Evolutionary conservation across 768 basidiomycete species (phyloP).

Genomic region (Rhodotorula babjevae): DNA sequence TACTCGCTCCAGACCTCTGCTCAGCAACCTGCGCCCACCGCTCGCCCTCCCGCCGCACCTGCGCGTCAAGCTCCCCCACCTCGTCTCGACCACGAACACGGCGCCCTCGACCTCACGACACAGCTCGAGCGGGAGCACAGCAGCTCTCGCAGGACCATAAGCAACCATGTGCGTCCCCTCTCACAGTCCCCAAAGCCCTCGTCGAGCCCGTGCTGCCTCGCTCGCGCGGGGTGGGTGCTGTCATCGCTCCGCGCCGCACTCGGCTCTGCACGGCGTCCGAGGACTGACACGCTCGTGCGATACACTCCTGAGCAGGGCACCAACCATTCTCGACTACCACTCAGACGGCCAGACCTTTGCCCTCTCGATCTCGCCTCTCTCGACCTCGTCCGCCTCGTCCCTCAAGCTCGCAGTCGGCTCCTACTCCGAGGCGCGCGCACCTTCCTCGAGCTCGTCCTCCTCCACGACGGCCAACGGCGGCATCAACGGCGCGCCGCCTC

Average conservation of each 20-base stretch:
- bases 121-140: too few species aligned
- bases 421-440: conserved; percentile 66
- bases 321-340: conserved; percentile 36
- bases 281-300: not conserved
- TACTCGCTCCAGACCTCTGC: too few species aligned
- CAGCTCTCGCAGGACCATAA: too few species aligned
- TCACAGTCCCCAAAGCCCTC: too few species aligned
- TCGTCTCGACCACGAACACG: too few species aligned
- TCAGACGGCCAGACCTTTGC: conserved; percentile 35
- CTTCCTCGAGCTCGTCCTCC: conserved; percentile 28
- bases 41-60: too few species aligned
- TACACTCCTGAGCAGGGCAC: conserved; percentile 14
- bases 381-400: conserved; percentile 13
- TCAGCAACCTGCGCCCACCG: too few species aligned
- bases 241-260: not conserved
- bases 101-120: too few species aligned
- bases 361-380: conserved; percentile 38
- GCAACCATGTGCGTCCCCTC: too few species aligned
- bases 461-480: not conserved
- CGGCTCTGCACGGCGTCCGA: not conserved
- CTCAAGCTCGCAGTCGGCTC: conserved; percentile 79
- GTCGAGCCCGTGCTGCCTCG: not conserved
- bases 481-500: not conserved
- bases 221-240: not conserved
- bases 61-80: too few species aligned